Evolutionary conservation across 495 filamentous ascomycete genomes (phyloP), one percentile per base, ranked within the genome.

Genomic region (Aspergillus affinis): DNA sequence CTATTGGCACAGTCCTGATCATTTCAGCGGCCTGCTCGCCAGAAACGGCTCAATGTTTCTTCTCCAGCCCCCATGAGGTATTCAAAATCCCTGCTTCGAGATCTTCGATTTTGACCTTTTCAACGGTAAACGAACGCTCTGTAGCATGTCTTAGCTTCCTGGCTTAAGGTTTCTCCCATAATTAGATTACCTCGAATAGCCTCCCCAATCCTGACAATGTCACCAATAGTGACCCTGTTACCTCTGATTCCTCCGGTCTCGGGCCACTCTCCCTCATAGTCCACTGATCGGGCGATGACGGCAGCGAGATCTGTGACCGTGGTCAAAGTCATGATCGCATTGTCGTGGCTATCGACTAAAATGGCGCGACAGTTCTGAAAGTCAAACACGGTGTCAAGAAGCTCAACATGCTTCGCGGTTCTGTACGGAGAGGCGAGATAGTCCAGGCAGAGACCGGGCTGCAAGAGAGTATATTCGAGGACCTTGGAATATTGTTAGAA

Each of bases 391-490:
- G 57, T 74, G 6, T 81, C 59, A 2, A 82, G 55, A 0, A 69
- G 70, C 5, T 63, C 55, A 5, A 88, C n/a, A 59, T 87, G 66
- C 51, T 78, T 82, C 18, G 78, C 50, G 8, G 82, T 77, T 60
- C 77, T 73, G 45, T 82, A 66, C 0, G 85, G 84, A 29, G 59
- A 59, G 15, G 82, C 78, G 0, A 86, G 60, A 61, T 86, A 86
- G 64, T 87, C 66, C 0, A 80, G 26, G 66, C 86, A 82, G 2
- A 82, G 19, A 4, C 84, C 86, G 0, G 80, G 79, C 44, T 84
- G 80, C 61, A 87, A 87, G 3, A 86, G 68, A 4, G 68, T 75
- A 65, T 87, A 88, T 58, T 86, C 81, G 26, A 87, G 77, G 45
- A 84, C 72, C 82, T 84, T 49, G 18, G 54, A 12, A 6, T n/a